phyloP scores from a whole-genome alignment of 2,329 filamentous ascomycete genomes.

The Cadophora sp. region DNA sequence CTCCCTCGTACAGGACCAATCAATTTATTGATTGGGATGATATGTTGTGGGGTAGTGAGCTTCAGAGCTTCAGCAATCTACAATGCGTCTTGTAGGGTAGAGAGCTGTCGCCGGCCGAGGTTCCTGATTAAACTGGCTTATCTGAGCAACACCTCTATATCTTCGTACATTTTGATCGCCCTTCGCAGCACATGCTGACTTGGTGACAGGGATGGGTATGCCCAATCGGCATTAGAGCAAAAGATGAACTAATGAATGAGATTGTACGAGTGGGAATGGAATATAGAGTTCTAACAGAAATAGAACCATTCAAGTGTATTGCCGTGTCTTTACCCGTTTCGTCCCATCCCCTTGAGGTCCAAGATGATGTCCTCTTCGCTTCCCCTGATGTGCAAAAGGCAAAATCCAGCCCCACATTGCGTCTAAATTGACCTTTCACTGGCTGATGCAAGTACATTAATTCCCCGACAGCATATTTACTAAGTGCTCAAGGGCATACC shows the following conservation, averaged over 20 bases:
- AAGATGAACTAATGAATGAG: not conserved
- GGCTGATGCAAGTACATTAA: constrained; percentile 9
- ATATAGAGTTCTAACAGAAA: not conserved
- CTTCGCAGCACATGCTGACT: constrained; percentile 16
- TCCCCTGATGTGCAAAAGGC: constrained; percentile 1
- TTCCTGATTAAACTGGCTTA: constrained; percentile 75
- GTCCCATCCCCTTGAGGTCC: not conserved
- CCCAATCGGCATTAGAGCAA: not conserved
- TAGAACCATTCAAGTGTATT: not conserved
- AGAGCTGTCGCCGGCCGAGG: constrained; percentile 60
- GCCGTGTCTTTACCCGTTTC: not conserved
- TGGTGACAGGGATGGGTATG: not conserved
- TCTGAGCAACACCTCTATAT: constrained; percentile 55
- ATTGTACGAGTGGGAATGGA: not conserved
- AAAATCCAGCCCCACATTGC: constrained; percentile 14
- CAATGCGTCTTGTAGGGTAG: constrained; percentile 64
- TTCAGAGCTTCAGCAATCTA: constrained; percentile 59
- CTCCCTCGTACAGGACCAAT: constrained; percentile 73
- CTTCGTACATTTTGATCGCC: constrained; percentile 1
- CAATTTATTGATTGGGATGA: constrained; percentile 61
- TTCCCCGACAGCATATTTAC: not conserved
- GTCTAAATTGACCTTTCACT: not conserved
- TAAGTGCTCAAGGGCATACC: not conserved
- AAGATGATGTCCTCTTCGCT: constrained; percentile 14
- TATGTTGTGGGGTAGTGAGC: constrained; percentile 78